phyloP scores from a whole-genome alignment of 345 rosid genomes.

The Kernera saxatilis region DNA sequence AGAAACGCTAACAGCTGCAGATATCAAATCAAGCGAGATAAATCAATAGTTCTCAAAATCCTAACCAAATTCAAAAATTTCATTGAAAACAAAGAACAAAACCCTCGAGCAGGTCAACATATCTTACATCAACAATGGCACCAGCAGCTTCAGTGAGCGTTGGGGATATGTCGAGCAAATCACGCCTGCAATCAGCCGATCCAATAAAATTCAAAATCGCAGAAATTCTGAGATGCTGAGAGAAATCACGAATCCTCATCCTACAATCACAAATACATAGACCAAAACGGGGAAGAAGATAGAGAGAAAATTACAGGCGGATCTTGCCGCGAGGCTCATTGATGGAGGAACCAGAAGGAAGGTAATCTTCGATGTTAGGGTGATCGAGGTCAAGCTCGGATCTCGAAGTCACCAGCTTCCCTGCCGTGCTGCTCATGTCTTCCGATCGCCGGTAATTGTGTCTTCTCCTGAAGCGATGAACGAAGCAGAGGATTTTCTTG shows the following conservation, averaged over 20 bases:
- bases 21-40: background rate
- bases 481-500: background rate
- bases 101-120: background rate
- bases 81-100: too few species aligned
- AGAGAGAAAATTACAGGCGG: constrained; percentile 43
- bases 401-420: constrained; percentile 46
- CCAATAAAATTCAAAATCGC: background rate
- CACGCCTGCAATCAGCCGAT: constrained; percentile 41
- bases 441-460: background rate
- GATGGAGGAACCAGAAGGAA: constrained; percentile 80
- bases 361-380: constrained; percentile 87
- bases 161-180: constrained; percentile 81
- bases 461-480: background rate
- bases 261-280: background rate
- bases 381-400: constrained; percentile 77
- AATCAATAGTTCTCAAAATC: background rate
- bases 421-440: constrained; percentile 21
- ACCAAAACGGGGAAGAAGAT: background rate
- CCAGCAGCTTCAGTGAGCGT: constrained; percentile 91
- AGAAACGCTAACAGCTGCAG: background rate
- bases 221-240: background rate
- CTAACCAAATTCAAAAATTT: background rate
- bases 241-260: background rate
- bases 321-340: constrained; percentile 78
- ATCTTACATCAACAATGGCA: constrained; percentile 81